A percentile compares a stretch with the other conserved stretches of the same genome.
Evolutionary conservation across 2,329 filamentous ascomycete genomes (phyloP).

Genomic region (Pleoardoris graminearum): DNA sequence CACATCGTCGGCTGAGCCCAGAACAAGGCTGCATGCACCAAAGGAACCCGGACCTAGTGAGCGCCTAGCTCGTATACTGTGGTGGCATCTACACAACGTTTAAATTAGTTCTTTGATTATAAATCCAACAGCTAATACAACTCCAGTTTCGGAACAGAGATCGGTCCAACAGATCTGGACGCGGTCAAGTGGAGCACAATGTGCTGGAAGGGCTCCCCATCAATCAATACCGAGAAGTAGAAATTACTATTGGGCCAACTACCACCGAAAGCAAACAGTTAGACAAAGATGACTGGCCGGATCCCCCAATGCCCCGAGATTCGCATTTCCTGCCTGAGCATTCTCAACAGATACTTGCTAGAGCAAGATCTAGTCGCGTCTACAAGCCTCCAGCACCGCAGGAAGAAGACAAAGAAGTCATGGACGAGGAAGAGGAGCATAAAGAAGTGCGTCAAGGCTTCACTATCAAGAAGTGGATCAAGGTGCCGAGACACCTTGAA

Average conservation of each 20-base stretch:
- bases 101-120: neutral
- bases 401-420: slow-evolving; percentile 62
- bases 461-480: slow-evolving; percentile 61
- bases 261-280: slow-evolving; percentile 64
- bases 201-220: slow-evolving; percentile 77
- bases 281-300: slow-evolving; percentile 71
- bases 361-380: slow-evolving; percentile 74
- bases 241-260: slow-evolving; percentile 67
- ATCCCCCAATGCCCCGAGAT: slow-evolving; percentile 88
- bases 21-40: neutral
- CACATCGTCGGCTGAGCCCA: neutral
- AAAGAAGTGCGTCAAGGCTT: slow-evolving; percentile 56
- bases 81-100: neutral
- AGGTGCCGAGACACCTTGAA: slow-evolving; percentile 60
- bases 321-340: slow-evolving; percentile 75
- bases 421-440: slow-evolving; percentile 49
- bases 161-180: slow-evolving; percentile 61
- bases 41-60: neutral
- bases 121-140: neutral
- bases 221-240: slow-evolving; percentile 81
- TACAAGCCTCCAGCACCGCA: slow-evolving; percentile 73
- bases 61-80: no score
- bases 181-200: slow-evolving; percentile 66
- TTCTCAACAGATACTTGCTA: slow-evolving; percentile 80
- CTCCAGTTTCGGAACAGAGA: slow-evolving; percentile 60